Evolutionary conservation across 1,284 basidiomycete species (phyloP).

Genomic region (Irpex sp.): DNA sequence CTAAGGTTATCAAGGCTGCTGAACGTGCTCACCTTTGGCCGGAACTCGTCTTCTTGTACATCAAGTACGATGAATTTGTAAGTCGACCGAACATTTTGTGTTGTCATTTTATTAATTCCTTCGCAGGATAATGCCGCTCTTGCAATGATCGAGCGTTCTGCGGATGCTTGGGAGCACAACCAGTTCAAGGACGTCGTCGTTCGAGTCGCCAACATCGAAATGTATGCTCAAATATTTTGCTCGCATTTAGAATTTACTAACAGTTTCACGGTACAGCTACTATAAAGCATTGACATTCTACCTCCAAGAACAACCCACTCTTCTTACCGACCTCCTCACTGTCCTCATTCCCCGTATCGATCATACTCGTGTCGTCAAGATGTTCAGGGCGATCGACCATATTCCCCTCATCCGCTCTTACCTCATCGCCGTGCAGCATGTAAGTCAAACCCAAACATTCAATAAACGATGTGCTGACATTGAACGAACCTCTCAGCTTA

Average conservation of each 20-base stretch:
- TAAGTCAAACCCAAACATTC: slow-evolving; percentile 32
- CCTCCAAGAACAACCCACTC: slow-evolving; percentile 88
- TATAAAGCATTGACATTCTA: slow-evolving; percentile 90
- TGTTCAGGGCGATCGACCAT: slow-evolving; percentile 94
- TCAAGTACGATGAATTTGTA: slow-evolving; percentile 95
- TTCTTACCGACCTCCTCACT: slow-evolving; percentile 91
- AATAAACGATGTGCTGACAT: not conserved
- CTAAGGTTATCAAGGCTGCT: slow-evolving; percentile 90
- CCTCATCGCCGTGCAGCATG: slow-evolving; percentile 94
- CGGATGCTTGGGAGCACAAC: slow-evolving; percentile 98
- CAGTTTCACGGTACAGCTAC: slow-evolving; percentile 47
- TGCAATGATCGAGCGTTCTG: slow-evolving; percentile 96
- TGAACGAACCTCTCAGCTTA: slow-evolving; percentile 52
- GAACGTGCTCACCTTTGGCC: slow-evolving; percentile 99
- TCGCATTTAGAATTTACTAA: slow-evolving; percentile 8
- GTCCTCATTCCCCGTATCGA: slow-evolving; percentile 93
- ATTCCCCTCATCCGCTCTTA: slow-evolving; percentile 95
- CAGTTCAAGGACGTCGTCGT: slow-evolving; percentile 97
- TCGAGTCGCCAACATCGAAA: slow-evolving; percentile 97
- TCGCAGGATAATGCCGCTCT: slow-evolving; percentile 88
- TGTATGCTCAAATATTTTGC: slow-evolving; percentile 47
- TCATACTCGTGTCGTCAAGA: slow-evolving; percentile 91
- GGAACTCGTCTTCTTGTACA: slow-evolving; percentile 97
- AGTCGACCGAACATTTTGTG: slow-evolving; percentile 25
- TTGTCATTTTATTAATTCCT: slow-evolving; percentile 9